Evolutionary conservation across 768 basidiomycete genomes (phyloP).

Genomic region (Trametes gibbosa): DNA sequence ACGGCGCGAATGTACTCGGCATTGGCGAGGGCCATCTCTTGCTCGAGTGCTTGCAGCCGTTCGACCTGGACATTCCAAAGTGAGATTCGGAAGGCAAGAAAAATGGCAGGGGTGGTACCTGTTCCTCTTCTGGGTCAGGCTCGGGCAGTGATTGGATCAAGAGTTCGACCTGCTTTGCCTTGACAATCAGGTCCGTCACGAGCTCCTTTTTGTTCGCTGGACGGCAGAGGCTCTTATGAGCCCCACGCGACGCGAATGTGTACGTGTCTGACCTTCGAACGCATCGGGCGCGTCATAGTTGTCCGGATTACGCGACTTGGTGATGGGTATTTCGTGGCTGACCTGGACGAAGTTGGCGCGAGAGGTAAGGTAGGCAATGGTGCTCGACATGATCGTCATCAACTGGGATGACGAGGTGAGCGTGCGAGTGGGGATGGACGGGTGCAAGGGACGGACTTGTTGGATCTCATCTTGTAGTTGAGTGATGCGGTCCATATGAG

Average conservation of each 20-base stretch:
- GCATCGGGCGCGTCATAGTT: conserved; percentile 17
- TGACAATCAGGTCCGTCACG: conserved; percentile 75
- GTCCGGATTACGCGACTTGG: conserved; percentile 56
- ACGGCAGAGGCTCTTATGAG: conserved; percentile 59
- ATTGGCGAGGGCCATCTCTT: conserved; percentile 70
- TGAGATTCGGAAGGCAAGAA: background rate
- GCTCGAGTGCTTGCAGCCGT: conserved; percentile 65
- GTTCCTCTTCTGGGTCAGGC: conserved; percentile 74
- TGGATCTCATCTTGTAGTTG: conserved; percentile 95
- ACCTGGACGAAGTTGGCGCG: conserved; percentile 77
- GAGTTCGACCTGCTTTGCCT: conserved; percentile 87
- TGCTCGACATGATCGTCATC: conserved; percentile 84
- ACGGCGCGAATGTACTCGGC: conserved; percentile 73
- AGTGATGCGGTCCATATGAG: conserved; percentile 94
- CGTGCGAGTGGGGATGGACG: background rate
- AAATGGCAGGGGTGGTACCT: conserved; percentile 41
- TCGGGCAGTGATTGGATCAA: conserved; percentile 78
- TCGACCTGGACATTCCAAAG: conserved; percentile 44
- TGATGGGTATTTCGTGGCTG: conserved; percentile 77
- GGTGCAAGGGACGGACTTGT: conserved; percentile 46
- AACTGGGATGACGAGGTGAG: conserved; percentile 44
- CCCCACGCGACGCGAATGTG: background rate
- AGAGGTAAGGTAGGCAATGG: conserved; percentile 73
- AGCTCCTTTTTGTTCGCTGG: conserved; percentile 83
- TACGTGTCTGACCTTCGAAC: conserved; percentile 14